These are phyloP conservation scores for Syncephalastrum racemosum DNA, from an alignment of 371 early-diverging fungal species.

Conservation along the genomic window DNA sequence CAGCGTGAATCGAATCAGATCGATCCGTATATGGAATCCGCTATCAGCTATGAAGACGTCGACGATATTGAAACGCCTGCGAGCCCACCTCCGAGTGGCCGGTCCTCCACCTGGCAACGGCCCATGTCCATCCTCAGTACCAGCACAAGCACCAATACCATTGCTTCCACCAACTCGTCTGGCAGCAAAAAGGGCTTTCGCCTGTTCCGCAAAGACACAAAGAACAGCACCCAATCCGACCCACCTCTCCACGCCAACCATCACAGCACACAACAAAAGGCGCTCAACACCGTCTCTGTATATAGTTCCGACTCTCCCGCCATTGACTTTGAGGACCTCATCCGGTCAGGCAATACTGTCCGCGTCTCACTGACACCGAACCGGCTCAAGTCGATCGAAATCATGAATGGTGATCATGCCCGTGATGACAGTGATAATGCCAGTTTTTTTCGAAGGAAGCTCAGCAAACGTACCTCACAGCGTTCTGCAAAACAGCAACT, in stretches of 20 bases:
- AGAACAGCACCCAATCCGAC: slow-evolving; percentile 4
- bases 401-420: slow-evolving; percentile 7
- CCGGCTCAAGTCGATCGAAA: slow-evolving; percentile 58
- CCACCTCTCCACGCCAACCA: not conserved
- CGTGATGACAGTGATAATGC: slow-evolving; percentile 1
- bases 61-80: not conserved
- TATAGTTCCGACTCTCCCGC: slow-evolving; percentile 23
- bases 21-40: slow-evolving; percentile 7
- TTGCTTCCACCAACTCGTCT: slow-evolving; percentile 10
- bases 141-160: slow-evolving; percentile 19
- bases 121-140: slow-evolving; percentile 24
- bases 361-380: slow-evolving; percentile 62
- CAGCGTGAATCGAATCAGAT: slow-evolving; percentile 2
- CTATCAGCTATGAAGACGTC: not conserved
- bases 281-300: slow-evolving; percentile 12
- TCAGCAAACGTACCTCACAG: not conserved
- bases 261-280: slow-evolving; percentile 2
- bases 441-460: slow-evolving; percentile 2
- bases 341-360: slow-evolving; percentile 58
- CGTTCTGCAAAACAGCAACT: not conserved
- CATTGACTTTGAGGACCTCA: slow-evolving; percentile 57
- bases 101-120: slow-evolving; percentile 4
- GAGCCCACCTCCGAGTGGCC: not conserved
- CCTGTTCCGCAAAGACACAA: slow-evolving; percentile 20
- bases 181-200: slow-evolving; percentile 27